phyloP scores from a whole-genome alignment of 2,329 filamentous ascomycete genomes.

The Berkeleyomyces basicola region DNA sequence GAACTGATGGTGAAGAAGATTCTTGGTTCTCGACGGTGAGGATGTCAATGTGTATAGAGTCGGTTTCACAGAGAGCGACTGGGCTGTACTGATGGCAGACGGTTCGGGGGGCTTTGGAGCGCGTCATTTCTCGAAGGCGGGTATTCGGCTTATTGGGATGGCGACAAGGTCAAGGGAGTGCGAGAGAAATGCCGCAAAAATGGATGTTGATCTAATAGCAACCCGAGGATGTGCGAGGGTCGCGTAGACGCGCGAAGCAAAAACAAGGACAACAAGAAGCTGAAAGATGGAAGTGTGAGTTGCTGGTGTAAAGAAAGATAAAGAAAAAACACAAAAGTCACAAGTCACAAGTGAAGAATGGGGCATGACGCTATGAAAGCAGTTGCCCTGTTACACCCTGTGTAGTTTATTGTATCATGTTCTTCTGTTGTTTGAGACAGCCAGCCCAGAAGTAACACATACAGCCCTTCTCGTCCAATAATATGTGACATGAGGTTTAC shows the following conservation, averaged over 20 bases:
- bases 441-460: background rate
- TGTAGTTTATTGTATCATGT: background rate
- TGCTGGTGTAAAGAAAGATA: too few relatives aligned
- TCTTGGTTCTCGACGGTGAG: background rate
- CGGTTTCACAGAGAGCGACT: background rate
- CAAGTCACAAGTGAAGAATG: background rate
- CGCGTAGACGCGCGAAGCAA: too few relatives aligned
- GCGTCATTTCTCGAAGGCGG: constrained; percentile 1
- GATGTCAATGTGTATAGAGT: constrained; percentile 2
- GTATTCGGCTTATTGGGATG: background rate
- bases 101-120: background rate
- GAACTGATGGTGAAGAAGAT: too few relatives aligned
- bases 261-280: too few relatives aligned
- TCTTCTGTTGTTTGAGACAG: background rate
- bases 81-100: background rate
- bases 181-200: background rate
- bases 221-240: too few relatives aligned
- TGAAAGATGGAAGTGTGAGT: too few relatives aligned
- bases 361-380: background rate
- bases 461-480: background rate
- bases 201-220: background rate
- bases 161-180: background rate
- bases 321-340: too few relatives aligned
- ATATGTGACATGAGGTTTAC: background rate
- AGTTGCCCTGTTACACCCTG: background rate